Conservation (phyloP, 257 asterid species). For the Catharanthus roseus region DNA sequence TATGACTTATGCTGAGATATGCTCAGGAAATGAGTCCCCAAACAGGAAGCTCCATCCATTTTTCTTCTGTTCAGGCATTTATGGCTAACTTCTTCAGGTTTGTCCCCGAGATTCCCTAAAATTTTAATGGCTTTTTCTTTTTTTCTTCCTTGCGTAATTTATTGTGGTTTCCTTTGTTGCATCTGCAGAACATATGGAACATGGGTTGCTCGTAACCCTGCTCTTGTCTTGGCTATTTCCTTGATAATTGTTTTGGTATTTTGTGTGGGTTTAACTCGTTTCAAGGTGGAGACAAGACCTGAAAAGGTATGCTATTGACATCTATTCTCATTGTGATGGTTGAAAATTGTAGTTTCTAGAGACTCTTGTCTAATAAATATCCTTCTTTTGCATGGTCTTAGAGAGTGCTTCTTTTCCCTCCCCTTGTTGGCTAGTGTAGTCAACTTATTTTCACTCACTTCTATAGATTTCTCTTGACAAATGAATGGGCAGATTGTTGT, state of each 20-base stretch:
- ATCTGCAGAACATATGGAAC: slow-evolving; percentile 91
- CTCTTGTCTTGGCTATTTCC: slow-evolving; percentile 75
- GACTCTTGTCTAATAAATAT: not conserved
- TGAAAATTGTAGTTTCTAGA: not conserved
- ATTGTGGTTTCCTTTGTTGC: slow-evolving; percentile 15
- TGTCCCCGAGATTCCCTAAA: slow-evolving; percentile 9
- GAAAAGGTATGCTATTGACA: slow-evolving; percentile 58
- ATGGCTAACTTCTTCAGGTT: slow-evolving; percentile 93
- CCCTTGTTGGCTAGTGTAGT: not conserved
- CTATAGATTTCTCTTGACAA: not conserved
- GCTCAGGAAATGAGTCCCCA: slow-evolving; percentile 52
- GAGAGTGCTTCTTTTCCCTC: not conserved
- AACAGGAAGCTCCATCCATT: slow-evolving; percentile 65
- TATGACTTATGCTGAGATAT: not conserved
- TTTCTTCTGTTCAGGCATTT: slow-evolving; percentile 87
- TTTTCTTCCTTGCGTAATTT: slow-evolving; percentile 4
- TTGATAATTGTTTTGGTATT: slow-evolving; percentile 63
- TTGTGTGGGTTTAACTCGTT: slow-evolving; percentile 83
- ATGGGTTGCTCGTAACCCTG: slow-evolving; percentile 97
- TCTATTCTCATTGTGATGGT: not conserved
- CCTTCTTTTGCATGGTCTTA: not conserved
- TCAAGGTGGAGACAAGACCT: slow-evolving; percentile 94
- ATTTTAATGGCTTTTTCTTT: slow-evolving; percentile 12
- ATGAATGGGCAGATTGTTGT: not conserved
- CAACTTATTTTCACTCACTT: not conserved